These are phyloP conservation scores for Stellera chamaejasme DNA, from an alignment of 345 rosid genomes.

Conservation along the genomic window DNA sequence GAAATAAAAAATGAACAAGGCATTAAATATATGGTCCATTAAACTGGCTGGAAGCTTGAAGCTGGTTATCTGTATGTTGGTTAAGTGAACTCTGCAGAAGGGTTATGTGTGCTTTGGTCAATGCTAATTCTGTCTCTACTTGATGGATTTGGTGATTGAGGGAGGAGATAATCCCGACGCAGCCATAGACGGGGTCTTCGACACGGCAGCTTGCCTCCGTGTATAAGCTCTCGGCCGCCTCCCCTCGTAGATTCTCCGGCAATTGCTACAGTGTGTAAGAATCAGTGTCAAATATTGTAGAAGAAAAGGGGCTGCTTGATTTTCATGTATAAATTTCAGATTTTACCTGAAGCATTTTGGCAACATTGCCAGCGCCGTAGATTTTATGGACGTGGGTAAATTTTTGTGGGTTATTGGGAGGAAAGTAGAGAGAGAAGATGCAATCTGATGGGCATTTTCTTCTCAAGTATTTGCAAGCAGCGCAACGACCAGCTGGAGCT, in stretches of 20 bases:
- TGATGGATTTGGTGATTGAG: conserved; percentile 40
- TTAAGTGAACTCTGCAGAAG: background rate
- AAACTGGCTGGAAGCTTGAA: too few relatives aligned
- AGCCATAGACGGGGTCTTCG: conserved; percentile 56
- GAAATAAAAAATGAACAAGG: too few relatives aligned
- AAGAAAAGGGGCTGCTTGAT: background rate
- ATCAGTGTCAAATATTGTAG: background rate
- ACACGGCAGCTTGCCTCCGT: conserved; percentile 54
- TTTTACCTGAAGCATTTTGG: conserved; percentile 55
- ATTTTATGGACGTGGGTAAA: conserved; percentile 53
- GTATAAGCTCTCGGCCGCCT: conserved; percentile 41
- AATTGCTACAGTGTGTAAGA: conserved; percentile 28
- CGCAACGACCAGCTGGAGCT: conserved; percentile 34
- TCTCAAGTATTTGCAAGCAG: conserved; percentile 62
- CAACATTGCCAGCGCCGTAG: conserved; percentile 74
- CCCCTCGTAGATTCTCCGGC: conserved; percentile 29
- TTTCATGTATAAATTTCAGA: background rate
- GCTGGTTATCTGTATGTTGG: background rate
- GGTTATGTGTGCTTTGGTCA: conserved; percentile 39
- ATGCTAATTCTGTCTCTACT: conserved; percentile 32
- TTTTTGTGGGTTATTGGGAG: conserved; percentile 43
- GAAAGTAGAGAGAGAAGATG: conserved; percentile 60
- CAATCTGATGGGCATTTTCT: conserved; percentile 63
- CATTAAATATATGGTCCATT: too few relatives aligned
- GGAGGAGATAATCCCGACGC: conserved; percentile 33